Percentiles rank a stretch among this genome's conserved stretches.
phyloP scores from a whole-genome alignment of 2,329 filamentous ascomycete genomes.

The Aspergillus quadricinctus region DNA sequence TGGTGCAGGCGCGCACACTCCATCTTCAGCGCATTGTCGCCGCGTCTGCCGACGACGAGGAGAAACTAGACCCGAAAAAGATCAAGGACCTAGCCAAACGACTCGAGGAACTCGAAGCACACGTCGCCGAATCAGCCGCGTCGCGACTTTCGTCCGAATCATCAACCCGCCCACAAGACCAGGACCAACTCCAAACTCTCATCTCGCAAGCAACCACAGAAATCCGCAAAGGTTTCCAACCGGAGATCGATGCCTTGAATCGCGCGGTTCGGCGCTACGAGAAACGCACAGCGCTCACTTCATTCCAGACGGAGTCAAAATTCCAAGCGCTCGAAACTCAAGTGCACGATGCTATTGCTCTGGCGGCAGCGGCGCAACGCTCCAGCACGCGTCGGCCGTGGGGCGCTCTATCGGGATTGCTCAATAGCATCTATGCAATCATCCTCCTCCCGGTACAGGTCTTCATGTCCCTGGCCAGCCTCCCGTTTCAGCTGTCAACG shows the following conservation, averaged over 20 bases:
- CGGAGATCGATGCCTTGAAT: constrained; percentile 82
- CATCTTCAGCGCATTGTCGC: constrained; percentile 71
- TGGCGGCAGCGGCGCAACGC: constrained; percentile 67
- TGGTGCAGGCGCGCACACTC: constrained; percentile 73
- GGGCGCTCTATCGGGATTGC: constrained; percentile 26
- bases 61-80: constrained; percentile 23
- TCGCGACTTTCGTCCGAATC: constrained; percentile 17
- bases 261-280: constrained; percentile 87
- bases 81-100: constrained; percentile 59
- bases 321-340: constrained; percentile 67
- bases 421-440: constrained; percentile 33
- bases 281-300: constrained; percentile 73
- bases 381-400: constrained; percentile 16
- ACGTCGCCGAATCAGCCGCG: constrained; percentile 40
- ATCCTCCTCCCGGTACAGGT: constrained; percentile 36
- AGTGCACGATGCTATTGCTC: constrained; percentile 69
- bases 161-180: neutral
- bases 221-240: constrained; percentile 63
- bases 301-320: constrained; percentile 70
- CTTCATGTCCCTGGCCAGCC: constrained; percentile 22
- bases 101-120: constrained; percentile 65
- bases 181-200: constrained; percentile 39
- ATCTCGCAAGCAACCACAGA: constrained; percentile 46
- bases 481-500: constrained; percentile 27
- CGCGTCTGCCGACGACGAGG: constrained; percentile 28